A percentile compares a stretch with the other conserved stretches of the same genome.
These are phyloP conservation scores for Scutellaria galericulata DNA, from an alignment of 257 asterid genomes.

Conservation along the genomic window DNA sequence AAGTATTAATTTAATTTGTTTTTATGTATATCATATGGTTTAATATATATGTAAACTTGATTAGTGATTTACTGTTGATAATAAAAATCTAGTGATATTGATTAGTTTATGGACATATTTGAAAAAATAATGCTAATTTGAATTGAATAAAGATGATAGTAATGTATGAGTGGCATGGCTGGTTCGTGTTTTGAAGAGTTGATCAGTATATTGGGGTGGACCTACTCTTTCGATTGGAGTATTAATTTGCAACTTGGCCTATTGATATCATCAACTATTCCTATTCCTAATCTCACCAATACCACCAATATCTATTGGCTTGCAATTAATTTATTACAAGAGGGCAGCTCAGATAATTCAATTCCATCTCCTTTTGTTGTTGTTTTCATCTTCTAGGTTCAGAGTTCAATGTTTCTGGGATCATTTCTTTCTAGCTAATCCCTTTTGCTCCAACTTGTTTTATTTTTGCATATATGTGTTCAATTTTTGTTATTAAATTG, in stretches of 20 bases:
- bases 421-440: neutral
- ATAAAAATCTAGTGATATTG: neutral
- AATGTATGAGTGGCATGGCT: conserved; percentile 30
- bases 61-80: no score
- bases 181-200: neutral
- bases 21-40: no score
- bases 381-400: neutral
- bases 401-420: neutral
- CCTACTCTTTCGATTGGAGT: conserved; percentile 15
- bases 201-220: conserved; percentile 25
- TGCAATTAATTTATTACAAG: neutral
- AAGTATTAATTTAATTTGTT: no score
- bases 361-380: neutral
- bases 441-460: no score
- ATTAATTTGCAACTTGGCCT: conserved; percentile 29
- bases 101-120: conserved; percentile 20
- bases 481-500: no score
- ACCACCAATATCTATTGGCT: neutral
- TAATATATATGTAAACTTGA: no score
- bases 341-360: neutral
- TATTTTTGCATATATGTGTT: no score
- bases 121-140: no score
- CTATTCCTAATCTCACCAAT: neutral
- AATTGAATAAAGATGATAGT: neutral
- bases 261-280: neutral